phyloP scores from a whole-genome alignment of 371 early-diverging fungal species.

The Dinochytrium kinnereticum region DNA sequence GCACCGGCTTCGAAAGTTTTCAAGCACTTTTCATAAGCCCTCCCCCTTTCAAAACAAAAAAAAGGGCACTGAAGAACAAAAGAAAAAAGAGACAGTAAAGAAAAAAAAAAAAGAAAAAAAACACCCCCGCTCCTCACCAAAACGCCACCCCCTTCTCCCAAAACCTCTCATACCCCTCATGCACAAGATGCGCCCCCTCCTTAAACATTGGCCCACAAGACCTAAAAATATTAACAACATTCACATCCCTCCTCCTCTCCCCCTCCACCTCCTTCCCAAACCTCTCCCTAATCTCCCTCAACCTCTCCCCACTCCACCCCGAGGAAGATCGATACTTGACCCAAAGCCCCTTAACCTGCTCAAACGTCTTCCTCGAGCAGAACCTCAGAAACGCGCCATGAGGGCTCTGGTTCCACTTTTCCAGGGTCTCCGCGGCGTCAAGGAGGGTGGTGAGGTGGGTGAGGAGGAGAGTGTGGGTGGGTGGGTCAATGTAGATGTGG shows the following conservation, averaged over 20 bases:
- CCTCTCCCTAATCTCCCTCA: not conserved
- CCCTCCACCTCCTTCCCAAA: not conserved
- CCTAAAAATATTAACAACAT: not conserved
- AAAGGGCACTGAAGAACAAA: not conserved
- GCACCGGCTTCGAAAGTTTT: no score
- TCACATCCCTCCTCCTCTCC: not conserved
- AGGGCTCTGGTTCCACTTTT: not conserved
- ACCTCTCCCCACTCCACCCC: not conserved
- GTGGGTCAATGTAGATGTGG: not conserved
- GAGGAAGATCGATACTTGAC: not conserved
- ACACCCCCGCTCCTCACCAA: not conserved
- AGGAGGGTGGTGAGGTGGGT: not conserved
- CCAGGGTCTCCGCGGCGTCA: not conserved
- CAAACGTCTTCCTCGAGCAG: not conserved
- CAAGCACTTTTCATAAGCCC: no score
- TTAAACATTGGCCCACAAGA: not conserved
- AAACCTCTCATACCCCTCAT: not conserved
- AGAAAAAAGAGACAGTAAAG: not conserved
- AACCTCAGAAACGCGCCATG: not conserved
- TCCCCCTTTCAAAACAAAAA: no score
- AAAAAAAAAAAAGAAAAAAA: not conserved
- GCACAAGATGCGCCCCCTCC: not conserved
- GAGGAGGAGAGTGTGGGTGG: not conserved
- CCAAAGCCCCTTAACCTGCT: not conserved
- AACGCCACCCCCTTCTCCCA: not conserved